Conservation (phyloP, 495 filamentous ascomycete species). For the Penicillium canescens region DNA sequence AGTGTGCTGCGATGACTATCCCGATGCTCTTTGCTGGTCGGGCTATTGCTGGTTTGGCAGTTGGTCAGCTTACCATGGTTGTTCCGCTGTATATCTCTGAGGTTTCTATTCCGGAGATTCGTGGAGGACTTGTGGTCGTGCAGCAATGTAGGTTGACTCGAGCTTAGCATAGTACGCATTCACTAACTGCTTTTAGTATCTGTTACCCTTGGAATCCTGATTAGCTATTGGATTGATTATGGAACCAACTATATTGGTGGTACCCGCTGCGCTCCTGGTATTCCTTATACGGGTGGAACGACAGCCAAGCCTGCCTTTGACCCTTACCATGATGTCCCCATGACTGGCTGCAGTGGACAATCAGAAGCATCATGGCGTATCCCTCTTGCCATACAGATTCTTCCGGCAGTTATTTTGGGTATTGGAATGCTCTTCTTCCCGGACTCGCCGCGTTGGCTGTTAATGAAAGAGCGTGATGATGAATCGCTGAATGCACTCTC, state of each 20-base stretch:
- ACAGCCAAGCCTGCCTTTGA: constrained; percentile 37
- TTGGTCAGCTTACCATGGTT: constrained; percentile 40
- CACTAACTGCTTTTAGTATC: constrained; percentile 47
- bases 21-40: constrained; percentile 70
- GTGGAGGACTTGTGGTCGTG: constrained; percentile 71
- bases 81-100: constrained; percentile 47
- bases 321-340: constrained; percentile 44
- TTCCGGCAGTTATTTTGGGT: constrained; percentile 60
- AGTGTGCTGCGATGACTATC: constrained; percentile 56
- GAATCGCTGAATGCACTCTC: constrained; percentile 71
- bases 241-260: constrained; percentile 45
- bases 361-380: constrained; percentile 69
- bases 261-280: constrained; percentile 36
- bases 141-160: constrained; percentile 60
- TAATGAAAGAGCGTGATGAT: constrained; percentile 70
- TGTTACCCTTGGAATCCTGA: constrained; percentile 80
- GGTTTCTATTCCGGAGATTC: constrained; percentile 56
- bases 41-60: constrained; percentile 63
- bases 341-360: constrained; percentile 50
- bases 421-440: constrained; percentile 80
- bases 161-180: background rate
- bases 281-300: constrained; percentile 71
- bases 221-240: constrained; percentile 85
- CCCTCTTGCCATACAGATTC: constrained; percentile 62
- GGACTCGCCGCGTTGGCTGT: constrained; percentile 77